These are phyloP conservation scores for Eucalyptus fibrosa DNA, from an alignment of 345 rosid species.

Conservation along the genomic window DNA sequence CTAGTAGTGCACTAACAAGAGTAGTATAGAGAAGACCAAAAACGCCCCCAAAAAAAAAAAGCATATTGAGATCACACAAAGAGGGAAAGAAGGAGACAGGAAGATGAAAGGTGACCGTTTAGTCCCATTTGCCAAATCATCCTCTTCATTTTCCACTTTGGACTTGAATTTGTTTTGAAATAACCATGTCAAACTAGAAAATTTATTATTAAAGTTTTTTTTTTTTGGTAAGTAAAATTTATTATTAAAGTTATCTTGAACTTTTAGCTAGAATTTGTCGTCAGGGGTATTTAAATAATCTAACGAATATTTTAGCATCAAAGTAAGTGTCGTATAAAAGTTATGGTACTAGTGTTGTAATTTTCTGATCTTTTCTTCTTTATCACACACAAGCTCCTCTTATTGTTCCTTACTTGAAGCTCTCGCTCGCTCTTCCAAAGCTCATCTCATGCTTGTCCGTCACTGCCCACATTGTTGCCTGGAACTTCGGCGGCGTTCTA, in stretches of 20 bases:
- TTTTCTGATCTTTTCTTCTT: not conserved
- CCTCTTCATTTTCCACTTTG: not conserved
- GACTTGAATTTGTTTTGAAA: not conserved
- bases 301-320: too few relatives aligned
- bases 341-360: too few relatives aligned
- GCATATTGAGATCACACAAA: not conserved
- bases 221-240: too few relatives aligned
- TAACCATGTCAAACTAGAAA: not conserved
- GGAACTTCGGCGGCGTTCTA: not conserved
- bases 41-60: too few relatives aligned
- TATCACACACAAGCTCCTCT: not conserved
- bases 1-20: not conserved
- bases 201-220: too few relatives aligned
- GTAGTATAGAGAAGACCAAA: not conserved
- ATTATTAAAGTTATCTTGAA: not conserved
- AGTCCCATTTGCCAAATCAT: not conserved
- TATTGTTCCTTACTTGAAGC: not conserved
- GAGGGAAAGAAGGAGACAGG: not conserved
- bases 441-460: not conserved
- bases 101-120: not conserved
- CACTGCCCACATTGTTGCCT: not conserved
- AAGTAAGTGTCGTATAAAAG: not conserved
- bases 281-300: not conserved
- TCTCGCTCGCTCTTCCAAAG: not conserved
- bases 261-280: not conserved